These are phyloP conservation scores for Rhizophagus sp. DNA, from an alignment of 192 early-diverging fungal species.

Conservation along the genomic window DNA sequence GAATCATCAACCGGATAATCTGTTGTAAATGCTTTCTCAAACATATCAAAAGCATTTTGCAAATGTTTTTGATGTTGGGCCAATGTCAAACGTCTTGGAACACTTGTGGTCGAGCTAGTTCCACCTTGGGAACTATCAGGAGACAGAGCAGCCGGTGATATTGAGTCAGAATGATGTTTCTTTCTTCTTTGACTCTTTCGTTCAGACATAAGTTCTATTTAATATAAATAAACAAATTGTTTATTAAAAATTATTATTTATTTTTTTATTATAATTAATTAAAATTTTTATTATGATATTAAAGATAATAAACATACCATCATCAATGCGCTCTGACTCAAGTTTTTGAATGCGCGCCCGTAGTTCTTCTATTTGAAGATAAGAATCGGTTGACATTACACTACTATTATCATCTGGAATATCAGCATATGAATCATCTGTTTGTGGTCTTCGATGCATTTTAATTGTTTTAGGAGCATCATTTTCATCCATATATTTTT, in stretches of 20 bases:
- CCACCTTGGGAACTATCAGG: slow-evolving; percentile 26
- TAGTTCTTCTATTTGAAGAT: slow-evolving; percentile 23
- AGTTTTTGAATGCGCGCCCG: slow-evolving; percentile 12
- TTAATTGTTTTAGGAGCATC: slow-evolving; percentile 5
- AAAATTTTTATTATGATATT: too few species aligned
- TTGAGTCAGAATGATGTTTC: not conserved
- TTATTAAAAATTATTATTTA: not conserved
- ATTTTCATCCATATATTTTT: slow-evolving; percentile 14
- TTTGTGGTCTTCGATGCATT: slow-evolving; percentile 10
- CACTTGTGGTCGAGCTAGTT: not conserved
- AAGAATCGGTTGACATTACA: slow-evolving; percentile 22
- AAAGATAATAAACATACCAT: slow-evolving; percentile 10
- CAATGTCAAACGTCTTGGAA: not conserved
- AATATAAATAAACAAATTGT: not conserved
- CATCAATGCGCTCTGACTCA: not conserved
- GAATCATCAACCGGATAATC: not conserved
- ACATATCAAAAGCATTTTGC: slow-evolving; percentile 35
- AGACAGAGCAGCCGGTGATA: slow-evolving; percentile 10
- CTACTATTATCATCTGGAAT: slow-evolving; percentile 30
- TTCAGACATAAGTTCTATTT: not conserved
- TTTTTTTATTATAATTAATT: not conserved
- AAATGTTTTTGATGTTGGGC: slow-evolving; percentile 34
- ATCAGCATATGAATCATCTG: slow-evolving; percentile 25
- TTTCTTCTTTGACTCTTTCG: not conserved
- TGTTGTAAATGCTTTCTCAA: slow-evolving; percentile 30